Base-by-base conservation (phyloP, 2,329 filamentous ascomycete genomes). In the Erysiphe neolycopersici region DNA sequence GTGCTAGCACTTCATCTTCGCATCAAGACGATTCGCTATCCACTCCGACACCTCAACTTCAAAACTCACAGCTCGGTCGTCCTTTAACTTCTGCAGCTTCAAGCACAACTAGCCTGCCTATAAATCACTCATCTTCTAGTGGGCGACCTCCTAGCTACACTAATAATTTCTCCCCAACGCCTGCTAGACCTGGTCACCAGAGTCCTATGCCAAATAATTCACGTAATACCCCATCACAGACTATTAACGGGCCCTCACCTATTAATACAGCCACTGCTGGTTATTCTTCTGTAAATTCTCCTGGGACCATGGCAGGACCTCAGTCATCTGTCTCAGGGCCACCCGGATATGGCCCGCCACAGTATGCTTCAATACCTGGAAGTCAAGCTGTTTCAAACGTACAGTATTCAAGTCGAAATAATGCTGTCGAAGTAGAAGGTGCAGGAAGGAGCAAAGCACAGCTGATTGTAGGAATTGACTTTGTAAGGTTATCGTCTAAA, bases 391-490 rank as follows among this genome's bases (percentile, higher is more conserved):
- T 49, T 43, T 52, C 52, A 18, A 49, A 51, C 29, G 49, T 50
- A 39, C 53, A 55, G 43, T 56, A 56, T 48, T 50, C 49, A n/a
- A 51, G 50, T 40, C 50, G 55, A 47, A 53, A 63, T 54, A 62
- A 63, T 53, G 63, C 65, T 14, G 68, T 70, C 38, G 87, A 95
- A 61, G 80, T 92, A 32, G 83, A 93, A 54, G 85, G 81, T 47
- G 81, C 76, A 53, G 83, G 78, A 55, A 75, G 82, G 58, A 92
- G 78, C 65, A 94, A 94, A 67, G 81, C 89, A 43, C 89, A 95
- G 65, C 68, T 98, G 55, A 98, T 98, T 60, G 89, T 98, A 44
- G 89, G 89, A 52, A 95, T 98, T 59, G 89, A 98, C 63, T 98
- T 98, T 68, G 89, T 92, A 65, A 64, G 76, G 61, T 44, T 43